Evolutionary conservation across 345 rosid species (phyloP), one percentile per base, ranked within the genome.

Genomic region (Lumnitzera littorea): DNA sequence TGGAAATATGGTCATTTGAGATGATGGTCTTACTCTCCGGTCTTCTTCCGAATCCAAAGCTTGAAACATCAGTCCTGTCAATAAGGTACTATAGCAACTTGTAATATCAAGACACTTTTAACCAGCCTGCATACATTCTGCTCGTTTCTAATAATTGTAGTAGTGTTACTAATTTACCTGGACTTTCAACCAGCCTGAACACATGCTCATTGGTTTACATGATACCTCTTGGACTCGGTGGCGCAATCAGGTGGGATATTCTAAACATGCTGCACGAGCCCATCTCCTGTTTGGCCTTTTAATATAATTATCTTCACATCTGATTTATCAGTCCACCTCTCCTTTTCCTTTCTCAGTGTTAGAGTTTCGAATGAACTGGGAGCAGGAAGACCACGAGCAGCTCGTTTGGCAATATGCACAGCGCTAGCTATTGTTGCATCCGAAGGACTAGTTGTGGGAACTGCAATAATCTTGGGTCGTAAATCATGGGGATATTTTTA

Each of bases 311-410:
- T 51, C 6, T 8, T 51, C 11, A 51, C 54, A 9, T 51, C 10
- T 51, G 12, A 8, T 51, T 15, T 2, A 12, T 12, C 5, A 5
- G 47, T 15, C 55, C 2, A 55, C 16, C 36, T 62, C 16, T 56
- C 12, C 46, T 52, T 15, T 46, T 46, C 27, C 1, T 48, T 46
- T 24, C 56, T 62, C 46, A 82, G 88, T 75, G 75, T 77, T 24
- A 66, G 82, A 27, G 74, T 78, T 29, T 80, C 88, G 47, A 85
- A 82, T 53, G 79, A 76, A 67, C 50, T 76, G 55, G 84, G 87
- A 50, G 82, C 81, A 12, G 87, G 81, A 29, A 67, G 64, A 31
- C 81, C 78, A 50, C 60, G 57, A 49, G 74, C 70, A 49, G 88
- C 86, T 57, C 63, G 57, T 15, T 36, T 74, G 12, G 75, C 75